phyloP scores from a whole-genome alignment of 495 filamentous ascomycete species.

The Emericellopsis terricola region DNA sequence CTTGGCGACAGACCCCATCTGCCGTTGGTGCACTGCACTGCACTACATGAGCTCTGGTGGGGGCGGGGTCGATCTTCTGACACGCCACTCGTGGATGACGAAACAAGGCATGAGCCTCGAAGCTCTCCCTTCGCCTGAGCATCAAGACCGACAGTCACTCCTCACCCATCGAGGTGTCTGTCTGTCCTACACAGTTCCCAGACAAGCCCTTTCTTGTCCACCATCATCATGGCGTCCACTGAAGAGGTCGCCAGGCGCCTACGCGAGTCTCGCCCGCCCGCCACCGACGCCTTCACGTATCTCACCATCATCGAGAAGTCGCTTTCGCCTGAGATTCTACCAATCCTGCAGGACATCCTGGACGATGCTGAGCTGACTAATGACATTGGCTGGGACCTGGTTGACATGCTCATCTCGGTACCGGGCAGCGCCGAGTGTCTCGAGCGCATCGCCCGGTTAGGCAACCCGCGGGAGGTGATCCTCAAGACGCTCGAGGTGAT shows the following conservation, averaged over 20 bases:
- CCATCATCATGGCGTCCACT: background rate
- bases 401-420: constrained; percentile 68
- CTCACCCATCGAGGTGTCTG: too few relatives aligned
- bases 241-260: constrained; percentile 21
- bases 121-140: too few relatives aligned
- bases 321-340: constrained; percentile 56
- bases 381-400: constrained; percentile 93
- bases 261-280: constrained; percentile 37
- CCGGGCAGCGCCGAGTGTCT: constrained; percentile 58
- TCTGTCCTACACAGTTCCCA: too few relatives aligned
- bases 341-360: constrained; percentile 56
- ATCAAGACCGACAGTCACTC: too few relatives aligned
- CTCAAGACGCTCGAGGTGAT: constrained; percentile 65
- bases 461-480: constrained; percentile 88
- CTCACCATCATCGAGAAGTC: constrained; percentile 78
- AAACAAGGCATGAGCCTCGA: too few relatives aligned
- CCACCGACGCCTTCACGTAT: constrained; percentile 72
- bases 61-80: too few relatives aligned
- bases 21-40: too few relatives aligned
- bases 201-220: too few relatives aligned
- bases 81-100: too few relatives aligned
- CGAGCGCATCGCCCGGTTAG: constrained; percentile 54
- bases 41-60: too few relatives aligned
- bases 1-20: too few relatives aligned
- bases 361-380: constrained; percentile 69